A percentile compares a stretch with the other conserved stretches of the same genome.
Conservation (phyloP, 345 rosid species). For the Toxicodendron radicans region DNA sequence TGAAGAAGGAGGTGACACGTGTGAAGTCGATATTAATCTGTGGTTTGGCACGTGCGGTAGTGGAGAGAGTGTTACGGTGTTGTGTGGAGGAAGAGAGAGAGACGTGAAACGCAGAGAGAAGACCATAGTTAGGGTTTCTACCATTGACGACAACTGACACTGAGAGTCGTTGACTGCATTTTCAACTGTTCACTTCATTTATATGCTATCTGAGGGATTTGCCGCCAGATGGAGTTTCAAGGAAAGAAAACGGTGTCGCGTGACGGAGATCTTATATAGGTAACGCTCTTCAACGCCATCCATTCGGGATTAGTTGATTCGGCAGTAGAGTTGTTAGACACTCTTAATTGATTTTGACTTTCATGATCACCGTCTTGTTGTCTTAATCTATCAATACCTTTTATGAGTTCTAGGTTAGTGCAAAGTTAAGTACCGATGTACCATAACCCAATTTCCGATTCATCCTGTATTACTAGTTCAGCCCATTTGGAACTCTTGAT, state of each 20-base stretch:
- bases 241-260: background rate
- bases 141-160: background rate
- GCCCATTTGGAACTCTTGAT: too few species aligned
- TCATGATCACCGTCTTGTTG: too few species aligned
- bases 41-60: background rate
- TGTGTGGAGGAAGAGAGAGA: background rate
- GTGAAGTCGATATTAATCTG: background rate
- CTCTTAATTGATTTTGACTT: too few species aligned
- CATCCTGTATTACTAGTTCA: too few species aligned
- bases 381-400: too few species aligned
- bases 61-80: background rate
- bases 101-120: background rate
- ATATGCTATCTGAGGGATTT: background rate
- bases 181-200: background rate
- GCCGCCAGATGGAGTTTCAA: conserved; percentile 3
- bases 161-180: background rate
- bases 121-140: conserved; percentile 8
- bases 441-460: too few species aligned
- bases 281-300: too few species aligned
- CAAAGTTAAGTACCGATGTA: too few species aligned
- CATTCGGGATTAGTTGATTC: too few species aligned
- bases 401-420: too few species aligned
- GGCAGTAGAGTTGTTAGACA: too few species aligned
- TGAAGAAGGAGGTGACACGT: background rate
- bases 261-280: too few species aligned